These are phyloP conservation scores for Zelonia costaricensis DNA, from an alignment of 208 protist genomes.

Conservation along the genomic window DNA sequence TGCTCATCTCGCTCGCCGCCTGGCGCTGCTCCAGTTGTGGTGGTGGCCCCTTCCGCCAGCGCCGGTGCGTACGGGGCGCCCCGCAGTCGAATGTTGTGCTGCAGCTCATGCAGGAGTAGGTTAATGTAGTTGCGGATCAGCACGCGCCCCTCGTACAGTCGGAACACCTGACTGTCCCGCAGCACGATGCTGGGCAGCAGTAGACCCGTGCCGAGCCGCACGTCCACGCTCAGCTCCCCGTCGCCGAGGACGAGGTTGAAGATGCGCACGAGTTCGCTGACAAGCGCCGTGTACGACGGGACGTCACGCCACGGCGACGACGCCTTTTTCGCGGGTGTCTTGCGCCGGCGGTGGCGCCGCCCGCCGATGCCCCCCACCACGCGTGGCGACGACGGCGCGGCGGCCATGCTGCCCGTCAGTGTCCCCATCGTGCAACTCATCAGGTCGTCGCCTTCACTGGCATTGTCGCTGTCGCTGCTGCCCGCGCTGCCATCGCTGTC, in stretches of 20 bases:
- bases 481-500: conserved; percentile 1
- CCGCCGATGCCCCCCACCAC: background rate
- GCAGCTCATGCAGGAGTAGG: conserved; percentile 30
- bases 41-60: background rate
- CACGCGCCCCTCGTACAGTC: conserved; percentile 54
- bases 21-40: background rate
- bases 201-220: conserved; percentile 42
- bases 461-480: background rate
- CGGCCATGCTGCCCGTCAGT: background rate
- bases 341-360: background rate
- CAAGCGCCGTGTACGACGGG: conserved; percentile 51
- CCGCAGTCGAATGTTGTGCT: conserved; percentile 15
- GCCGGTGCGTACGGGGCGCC: background rate
- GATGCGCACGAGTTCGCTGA: conserved; percentile 37
- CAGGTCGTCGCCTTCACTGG: conserved; percentile 2
- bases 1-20: background rate
- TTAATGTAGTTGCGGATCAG: conserved; percentile 54
- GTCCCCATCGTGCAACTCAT: background rate
- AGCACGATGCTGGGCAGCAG: conserved; percentile 52
- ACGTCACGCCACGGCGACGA: conserved; percentile 48
- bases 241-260: conserved; percentile 40
- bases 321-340: background rate
- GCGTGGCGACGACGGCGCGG: conserved; percentile 1
- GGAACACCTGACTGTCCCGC: conserved; percentile 47
- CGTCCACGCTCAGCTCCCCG: conserved; percentile 30